Base-by-base conservation (phyloP, 495 filamentous ascomycete species). In the Oidiodendron maius region DNA sequence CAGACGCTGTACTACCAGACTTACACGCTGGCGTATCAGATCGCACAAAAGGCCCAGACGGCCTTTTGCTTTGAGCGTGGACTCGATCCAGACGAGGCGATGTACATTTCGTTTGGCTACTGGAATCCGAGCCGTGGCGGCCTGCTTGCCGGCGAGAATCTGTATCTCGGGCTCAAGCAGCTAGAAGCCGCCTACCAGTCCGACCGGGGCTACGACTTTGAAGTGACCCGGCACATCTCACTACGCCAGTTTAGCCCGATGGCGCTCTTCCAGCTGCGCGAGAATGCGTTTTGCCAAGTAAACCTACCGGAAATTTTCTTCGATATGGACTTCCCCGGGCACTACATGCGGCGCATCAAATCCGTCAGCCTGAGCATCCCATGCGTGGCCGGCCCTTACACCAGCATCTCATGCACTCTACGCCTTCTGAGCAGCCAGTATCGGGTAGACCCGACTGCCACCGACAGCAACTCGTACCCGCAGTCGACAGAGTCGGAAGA, bases 321-420 rank as follows among this genome's bases (percentile, higher is more conserved):
- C 38, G 66, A 69, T 40, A 34, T 64, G 18, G 66, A 69, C 51
- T 65, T 58, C 40, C 66, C 66, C 1, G 66, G 66, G 1, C 66
- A 69, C 45, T 67, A 61, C 47, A 46, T 43, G 13, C 66, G 66
- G 13, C 48, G 64, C 5, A 63, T 64, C 48, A 57, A 57, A 28
- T 48, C 57, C 11, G 58, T 63, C 16, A 22, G 25, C 11, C 16
- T 68, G 1, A 41, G 55, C 4, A 52, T 69, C 9, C 61, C 59
- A 3, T 62, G 55, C 47, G 38, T 63, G 3, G 37, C 58, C 23
- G 64, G 60, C 0, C 59, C 64, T 1, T 60, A 58, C 47, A 53
- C 44, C 3, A 25, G 38, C 32, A 41, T 66, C 11, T 61, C 66
- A 55, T 47, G 45, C 48, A 66, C 56, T 5, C 30, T 67, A 16